Base-by-base conservation (phyloP, 306 rosid species). In the Malus sylvestris region DNA sequence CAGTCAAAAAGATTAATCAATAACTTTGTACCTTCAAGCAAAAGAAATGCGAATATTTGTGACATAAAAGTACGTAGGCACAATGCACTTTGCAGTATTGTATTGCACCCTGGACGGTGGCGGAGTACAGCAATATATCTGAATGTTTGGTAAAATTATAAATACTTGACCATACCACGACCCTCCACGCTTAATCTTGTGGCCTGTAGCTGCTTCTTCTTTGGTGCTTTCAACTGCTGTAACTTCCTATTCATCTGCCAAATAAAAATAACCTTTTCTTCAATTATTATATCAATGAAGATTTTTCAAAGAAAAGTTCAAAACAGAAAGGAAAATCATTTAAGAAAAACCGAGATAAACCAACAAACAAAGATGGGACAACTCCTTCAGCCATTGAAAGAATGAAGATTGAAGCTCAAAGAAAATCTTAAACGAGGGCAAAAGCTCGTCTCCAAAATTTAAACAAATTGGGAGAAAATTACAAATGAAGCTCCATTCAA, bases 161-260 rank as follows among this genome's bases (percentile, higher is more conserved):
- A 80, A 79, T 96, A 96, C 71, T 96, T 96, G 72, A 87, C 25
- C 99, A 96, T 96, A 2, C 97, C 98, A 46, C 99, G 99, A 70
- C 98, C 99, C 85, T 96, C 99, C 40, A 93, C 98, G 8, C 99
- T 96, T 57, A 96, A 83, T 69, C 88, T 96, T 70, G 97, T 96
- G 71, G 99, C 99, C 82, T 96, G 98, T 71, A 96, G 98, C 83
- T 88, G 96, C 88, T 72, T 96, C 89, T 93, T 96, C 78, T 92
- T 93, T 0, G 99, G 99, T 27, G 96, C 98, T 83, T 93, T 92
- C 81, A 96, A 84, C 80, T 96, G 97, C 88, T 96, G 99, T 81
- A 96, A 86, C 85, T 96, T 96, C 86, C 85, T 92, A 76, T 93
- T 96, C 99, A 96, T 96, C 98, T 96, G 90, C 80, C 80, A 72